Evolutionary conservation across 169 alveolate species (phyloP).

Genomic region (Ichthyophthirius multifiliis): DNA sequence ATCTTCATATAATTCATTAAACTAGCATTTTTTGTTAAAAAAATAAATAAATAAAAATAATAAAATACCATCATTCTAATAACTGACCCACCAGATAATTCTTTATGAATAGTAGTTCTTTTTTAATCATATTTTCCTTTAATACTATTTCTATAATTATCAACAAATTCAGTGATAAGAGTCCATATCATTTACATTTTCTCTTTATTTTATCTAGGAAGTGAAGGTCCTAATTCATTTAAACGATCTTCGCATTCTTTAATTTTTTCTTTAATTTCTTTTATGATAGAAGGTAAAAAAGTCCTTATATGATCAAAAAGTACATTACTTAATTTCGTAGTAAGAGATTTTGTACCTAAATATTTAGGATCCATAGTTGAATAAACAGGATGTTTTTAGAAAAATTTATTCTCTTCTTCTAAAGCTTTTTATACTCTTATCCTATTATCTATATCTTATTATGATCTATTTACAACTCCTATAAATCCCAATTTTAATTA

Average conservation of each 20-base stretch:
- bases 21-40: conserved; percentile 6
- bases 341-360: conserved; percentile 94
- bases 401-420: conserved; percentile 90
- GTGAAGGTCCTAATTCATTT: conserved; percentile 90
- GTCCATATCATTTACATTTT: conserved; percentile 95
- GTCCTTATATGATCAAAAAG: conserved; percentile 94
- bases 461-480: conserved; percentile 93
- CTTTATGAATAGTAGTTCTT: conserved; percentile 39
- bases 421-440: conserved; percentile 87
- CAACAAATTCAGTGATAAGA: conserved; percentile 95
- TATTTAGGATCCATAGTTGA: conserved; percentile 88
- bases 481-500: conserved; percentile 96
- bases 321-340: conserved; percentile 94
- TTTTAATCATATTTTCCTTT: conserved; percentile 92
- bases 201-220: conserved; percentile 82
- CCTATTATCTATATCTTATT: conserved; percentile 90
- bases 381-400: conserved; percentile 93
- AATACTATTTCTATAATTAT: conserved; percentile 90
- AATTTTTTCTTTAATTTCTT: conserved; percentile 80
- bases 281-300: conserved; percentile 94
- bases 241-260: conserved; percentile 77
- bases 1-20: conserved; percentile 92
- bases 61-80: conserved; percentile 49
- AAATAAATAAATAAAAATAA: too few relatives aligned
- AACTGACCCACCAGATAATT: conserved; percentile 66